Evolutionary conservation across 2,329 filamentous ascomycete species (phyloP), one percentile per base, ranked within the genome.

Genomic region (Phaeosphaeriaceae sp.): DNA sequence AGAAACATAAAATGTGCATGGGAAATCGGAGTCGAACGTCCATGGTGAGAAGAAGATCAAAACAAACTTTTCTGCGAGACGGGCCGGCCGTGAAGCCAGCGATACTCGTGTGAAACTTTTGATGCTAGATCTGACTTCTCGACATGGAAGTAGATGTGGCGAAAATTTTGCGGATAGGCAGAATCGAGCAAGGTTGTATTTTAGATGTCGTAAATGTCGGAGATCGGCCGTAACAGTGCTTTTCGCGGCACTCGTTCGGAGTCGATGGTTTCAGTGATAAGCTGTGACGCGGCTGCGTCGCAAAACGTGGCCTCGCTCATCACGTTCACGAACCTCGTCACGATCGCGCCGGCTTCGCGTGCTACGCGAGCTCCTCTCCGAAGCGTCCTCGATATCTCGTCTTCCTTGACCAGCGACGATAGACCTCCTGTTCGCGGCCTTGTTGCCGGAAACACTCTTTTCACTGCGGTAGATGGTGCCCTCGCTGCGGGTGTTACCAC

Each of bases 341-440:
- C 58, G 58, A 9, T 73, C 69, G 54, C 70, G 70, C 55, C 69
- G 69, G 50, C 59, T 66, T 30, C 68, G 72, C 49, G 60, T 61
- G 59, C 69, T 71, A 54, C 70, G 69, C 32, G 54, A 61, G 63
- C 72, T 76, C 48, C 62, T 54, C 53, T 74, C 64, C 10, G 69
- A 73, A 54, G 58, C 44, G 50, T 77, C 75, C 54, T 77, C 75
- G 13, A 63, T 63, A 13, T 75, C 70, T 54, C 73, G 65, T 59
- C 75, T 63, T 21, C 64, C 50, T 46, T 65, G 52, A 48, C 51
- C 60, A 10, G 64, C 54, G 22, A 65, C 48, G 24, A 69, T 60
- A 15, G 68, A 59, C 30, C 65, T 68, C 46, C 64, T 60, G 50
- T 58, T 63, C 47, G 54, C 60, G 52, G 63, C 64, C 47, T 56